A percentile compares a stretch with the other conserved stretches of the same genome.
Conservation (phyloP, 441 rosid genomes). For the Populus hybrid region DNA sequence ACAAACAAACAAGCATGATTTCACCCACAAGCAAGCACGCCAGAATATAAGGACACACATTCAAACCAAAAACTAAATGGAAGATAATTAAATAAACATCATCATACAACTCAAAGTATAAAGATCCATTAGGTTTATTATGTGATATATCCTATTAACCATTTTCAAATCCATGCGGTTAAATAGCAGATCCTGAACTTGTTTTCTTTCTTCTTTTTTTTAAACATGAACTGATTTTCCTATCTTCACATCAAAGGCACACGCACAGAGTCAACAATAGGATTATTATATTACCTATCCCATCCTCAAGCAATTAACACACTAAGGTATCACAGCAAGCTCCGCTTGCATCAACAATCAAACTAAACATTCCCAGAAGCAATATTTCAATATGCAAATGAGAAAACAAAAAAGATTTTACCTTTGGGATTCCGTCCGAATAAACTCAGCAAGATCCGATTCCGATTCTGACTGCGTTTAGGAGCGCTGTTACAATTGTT, state of each 20-base stretch:
- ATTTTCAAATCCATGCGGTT: neutral
- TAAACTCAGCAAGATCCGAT: neutral
- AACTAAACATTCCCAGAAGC: neutral
- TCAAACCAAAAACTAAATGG: neutral
- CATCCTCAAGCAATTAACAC: neutral
- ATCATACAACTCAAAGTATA: neutral
- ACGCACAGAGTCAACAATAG: neutral
- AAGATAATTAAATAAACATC: neutral
- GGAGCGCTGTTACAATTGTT: neutral
- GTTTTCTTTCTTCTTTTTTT: neutral
- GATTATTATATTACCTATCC: neutral
- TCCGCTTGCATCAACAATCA: neutral
- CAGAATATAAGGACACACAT: neutral
- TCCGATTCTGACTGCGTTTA: neutral
- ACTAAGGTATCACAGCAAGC: neutral
- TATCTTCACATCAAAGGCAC: neutral
- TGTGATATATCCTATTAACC: neutral
- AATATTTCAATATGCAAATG: neutral
- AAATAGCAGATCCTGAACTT: neutral
- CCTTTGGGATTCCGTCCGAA: neutral
- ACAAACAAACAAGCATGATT: neutral
- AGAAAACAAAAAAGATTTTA: neutral
- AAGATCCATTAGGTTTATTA: neutral
- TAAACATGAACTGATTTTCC: neutral
- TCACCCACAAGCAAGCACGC: neutral